A percentile compares a stretch with the other conserved stretches of the same genome.
Evolutionary conservation across 306 rosid genomes (phyloP).

Genomic region (Senna tora): DNA sequence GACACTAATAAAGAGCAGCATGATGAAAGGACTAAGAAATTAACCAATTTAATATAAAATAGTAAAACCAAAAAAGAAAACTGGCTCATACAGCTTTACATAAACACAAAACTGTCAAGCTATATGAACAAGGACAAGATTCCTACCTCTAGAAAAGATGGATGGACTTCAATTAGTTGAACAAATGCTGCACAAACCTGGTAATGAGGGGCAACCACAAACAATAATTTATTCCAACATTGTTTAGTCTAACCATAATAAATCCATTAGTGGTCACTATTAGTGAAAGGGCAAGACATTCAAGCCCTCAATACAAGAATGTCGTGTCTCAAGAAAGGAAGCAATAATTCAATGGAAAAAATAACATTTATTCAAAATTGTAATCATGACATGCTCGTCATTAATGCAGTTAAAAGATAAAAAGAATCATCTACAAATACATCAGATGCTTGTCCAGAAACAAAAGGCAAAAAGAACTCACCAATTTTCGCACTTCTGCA

Average conservation of each 20-base stretch:
- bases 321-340: neutral
- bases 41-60: conserved; percentile 23
- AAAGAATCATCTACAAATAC: conserved; percentile 16
- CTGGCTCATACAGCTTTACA: conserved; percentile 4
- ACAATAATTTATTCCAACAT: conserved; percentile 34
- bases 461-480: conserved; percentile 44
- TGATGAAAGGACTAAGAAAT: conserved; percentile 19
- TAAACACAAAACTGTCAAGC: conserved; percentile 10
- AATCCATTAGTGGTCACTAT: neutral
- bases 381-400: neutral
- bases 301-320: neutral
- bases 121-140: conserved; percentile 28
- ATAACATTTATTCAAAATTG: neutral
- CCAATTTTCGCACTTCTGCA: conserved; percentile 96
- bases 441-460: conserved; percentile 28
- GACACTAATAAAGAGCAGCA: neutral
- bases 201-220: conserved; percentile 35
- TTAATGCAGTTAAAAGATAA: neutral
- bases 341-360: conserved; percentile 23
- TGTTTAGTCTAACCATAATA: neutral
- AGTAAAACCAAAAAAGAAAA: conserved; percentile 10
- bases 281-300: neutral
- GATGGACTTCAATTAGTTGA: conserved; percentile 92
- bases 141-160: conserved; percentile 86
- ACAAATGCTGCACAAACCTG: conserved; percentile 98